Evolutionary conservation across 164 flowering plant genomes (phyloP).

Genomic region (Brasenia schreberi): DNA sequence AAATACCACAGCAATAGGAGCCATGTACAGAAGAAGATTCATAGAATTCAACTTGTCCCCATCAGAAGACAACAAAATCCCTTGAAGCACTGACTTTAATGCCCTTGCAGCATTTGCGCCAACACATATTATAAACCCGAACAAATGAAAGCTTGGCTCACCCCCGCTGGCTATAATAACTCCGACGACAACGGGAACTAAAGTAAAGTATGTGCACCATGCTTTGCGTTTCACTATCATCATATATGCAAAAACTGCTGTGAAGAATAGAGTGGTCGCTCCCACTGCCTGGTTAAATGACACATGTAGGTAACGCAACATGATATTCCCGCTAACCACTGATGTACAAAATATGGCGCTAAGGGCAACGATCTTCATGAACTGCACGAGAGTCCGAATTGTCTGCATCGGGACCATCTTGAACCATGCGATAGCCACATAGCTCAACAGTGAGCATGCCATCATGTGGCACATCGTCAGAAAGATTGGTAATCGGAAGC

Average conservation of each 20-base stretch:
- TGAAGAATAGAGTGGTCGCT: slow-evolving; percentile 4
- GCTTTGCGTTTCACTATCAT: slow-evolving; percentile 1
- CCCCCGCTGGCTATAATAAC: slow-evolving; percentile 9
- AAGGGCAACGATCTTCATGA: background rate
- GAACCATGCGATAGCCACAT: too few species aligned
- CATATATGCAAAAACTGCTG: slow-evolving; percentile 1
- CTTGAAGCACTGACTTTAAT: slow-evolving; percentile 18
- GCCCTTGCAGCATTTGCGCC: slow-evolving; percentile 20
- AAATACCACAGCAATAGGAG: too few species aligned
- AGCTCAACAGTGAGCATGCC: too few species aligned
- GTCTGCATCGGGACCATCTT: too few species aligned
- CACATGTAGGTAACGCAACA: background rate
- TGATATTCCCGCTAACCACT: slow-evolving; percentile 1
- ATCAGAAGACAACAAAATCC: slow-evolving; percentile 15
- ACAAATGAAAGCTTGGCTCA: slow-evolving; percentile 17
- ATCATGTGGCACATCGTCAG: too few species aligned
- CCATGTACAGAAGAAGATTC: too few species aligned
- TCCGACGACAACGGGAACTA: background rate
- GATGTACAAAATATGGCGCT: background rate
- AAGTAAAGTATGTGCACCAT: background rate
- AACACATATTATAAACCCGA: slow-evolving; percentile 15
- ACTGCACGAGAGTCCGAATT: background rate
- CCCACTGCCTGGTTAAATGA: slow-evolving; percentile 5
- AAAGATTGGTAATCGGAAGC: too few species aligned
- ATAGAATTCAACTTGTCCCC: too few species aligned